These are phyloP conservation scores for Oryza punctata DNA, from an alignment of 176 grass and related monocot genomes.

Conservation along the genomic window DNA sequence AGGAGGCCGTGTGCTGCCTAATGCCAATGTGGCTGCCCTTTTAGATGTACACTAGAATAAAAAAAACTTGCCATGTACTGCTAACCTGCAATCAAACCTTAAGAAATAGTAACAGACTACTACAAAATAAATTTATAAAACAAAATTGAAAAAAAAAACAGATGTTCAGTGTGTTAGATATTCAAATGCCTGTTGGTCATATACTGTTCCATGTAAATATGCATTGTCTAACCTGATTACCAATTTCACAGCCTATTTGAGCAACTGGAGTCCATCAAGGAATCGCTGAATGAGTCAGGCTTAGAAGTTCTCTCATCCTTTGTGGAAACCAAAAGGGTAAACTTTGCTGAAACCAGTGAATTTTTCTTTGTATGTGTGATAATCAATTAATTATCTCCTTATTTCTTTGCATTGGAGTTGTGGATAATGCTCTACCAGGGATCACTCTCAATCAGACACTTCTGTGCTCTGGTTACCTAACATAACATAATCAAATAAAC, in stretches of 20 bases:
- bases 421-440: conserved; percentile 7
- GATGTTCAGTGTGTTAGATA: not conserved
- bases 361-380: not conserved
- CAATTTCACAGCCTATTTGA: conserved; percentile 65
- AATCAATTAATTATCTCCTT: not conserved
- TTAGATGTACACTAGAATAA: not conserved
- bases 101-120: not conserved
- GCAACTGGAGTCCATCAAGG: conserved; percentile 80
- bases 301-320: conserved; percentile 66
- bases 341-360: conserved; percentile 12
- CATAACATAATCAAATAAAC: conserved; percentile 8
- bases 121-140: not conserved
- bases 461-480: conserved; percentile 4
- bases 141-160: not conserved
- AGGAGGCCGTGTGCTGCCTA: too few relatives aligned
- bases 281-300: conserved; percentile 76
- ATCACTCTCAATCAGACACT: not conserved
- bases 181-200: conserved; percentile 7
- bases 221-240: conserved; percentile 8
- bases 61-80: conserved; percentile 9
- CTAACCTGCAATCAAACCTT: conserved; percentile 14
- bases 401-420: not conserved
- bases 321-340: conserved; percentile 84
- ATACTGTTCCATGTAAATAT: conserved; percentile 24
- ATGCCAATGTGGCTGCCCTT: too few relatives aligned